Percentiles rank a stretch among this genome's conserved stretches.
Conservation (phyloP, 768 basidiomycete genomes). For the Pleurotus pulmonarius region DNA sequence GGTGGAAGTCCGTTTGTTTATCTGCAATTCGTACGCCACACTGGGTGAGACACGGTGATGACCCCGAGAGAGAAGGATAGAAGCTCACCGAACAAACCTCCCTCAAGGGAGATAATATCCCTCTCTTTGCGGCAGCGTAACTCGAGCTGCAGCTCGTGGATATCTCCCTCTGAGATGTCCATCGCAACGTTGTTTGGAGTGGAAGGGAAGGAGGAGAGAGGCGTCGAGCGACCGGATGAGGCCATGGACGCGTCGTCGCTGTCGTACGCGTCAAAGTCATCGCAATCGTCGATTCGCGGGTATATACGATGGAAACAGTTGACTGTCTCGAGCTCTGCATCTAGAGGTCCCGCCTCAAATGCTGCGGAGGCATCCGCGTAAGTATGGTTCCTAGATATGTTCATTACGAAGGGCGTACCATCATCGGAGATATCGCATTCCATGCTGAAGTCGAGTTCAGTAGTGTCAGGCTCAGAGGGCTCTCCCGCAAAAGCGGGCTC, state of each 20-base stretch:
- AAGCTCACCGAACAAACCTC: background rate
- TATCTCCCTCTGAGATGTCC: background rate
- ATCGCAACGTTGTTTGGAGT: background rate
- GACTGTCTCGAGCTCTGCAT: background rate
- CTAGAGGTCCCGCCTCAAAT: background rate
- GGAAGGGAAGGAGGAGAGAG: background rate
- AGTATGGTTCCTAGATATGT: background rate
- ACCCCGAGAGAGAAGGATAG: background rate
- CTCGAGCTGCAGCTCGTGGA: background rate
- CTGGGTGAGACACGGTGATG: background rate
- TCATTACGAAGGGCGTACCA: background rate
- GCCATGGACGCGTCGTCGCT: background rate
- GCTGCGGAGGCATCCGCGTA: background rate
- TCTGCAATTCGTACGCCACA: background rate
- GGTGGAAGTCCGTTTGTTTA: too few relatives aligned
- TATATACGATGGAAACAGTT: background rate
- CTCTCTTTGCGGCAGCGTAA: background rate
- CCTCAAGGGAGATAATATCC: background rate
- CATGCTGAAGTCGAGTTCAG: background rate
- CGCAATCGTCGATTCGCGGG: background rate
- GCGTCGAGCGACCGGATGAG: background rate
- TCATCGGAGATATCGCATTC: background rate
- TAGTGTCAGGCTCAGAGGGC: background rate
- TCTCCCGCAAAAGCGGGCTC: background rate
- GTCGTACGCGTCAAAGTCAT: background rate